phyloP scores from a whole-genome alignment of 257 asterid species.

The Eucommia ulmoides region DNA sequence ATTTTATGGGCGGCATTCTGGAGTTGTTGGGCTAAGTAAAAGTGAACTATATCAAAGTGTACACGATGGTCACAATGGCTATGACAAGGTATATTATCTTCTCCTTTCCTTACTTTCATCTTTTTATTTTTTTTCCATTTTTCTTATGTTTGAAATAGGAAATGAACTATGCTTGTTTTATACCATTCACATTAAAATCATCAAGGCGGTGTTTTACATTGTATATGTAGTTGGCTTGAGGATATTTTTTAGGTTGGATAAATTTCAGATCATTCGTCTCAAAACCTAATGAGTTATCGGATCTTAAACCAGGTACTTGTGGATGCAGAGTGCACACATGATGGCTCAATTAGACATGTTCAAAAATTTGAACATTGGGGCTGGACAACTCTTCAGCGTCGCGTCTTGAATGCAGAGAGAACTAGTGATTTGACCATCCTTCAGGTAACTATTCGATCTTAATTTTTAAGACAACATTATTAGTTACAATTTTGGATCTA shows the following conservation, averaged over 20 bases:
- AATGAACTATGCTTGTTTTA: not conserved
- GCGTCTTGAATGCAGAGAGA: slow-evolving; percentile 22
- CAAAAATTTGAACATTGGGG: slow-evolving; percentile 58
- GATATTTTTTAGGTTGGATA: too few species aligned
- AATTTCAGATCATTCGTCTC: not conserved
- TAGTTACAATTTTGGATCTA: not conserved
- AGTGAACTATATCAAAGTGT: not conserved
- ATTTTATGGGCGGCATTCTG: not conserved
- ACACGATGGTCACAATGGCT: not conserved
- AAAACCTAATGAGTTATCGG: not conserved
- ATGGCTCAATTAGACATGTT: not conserved
- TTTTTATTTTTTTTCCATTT: not conserved
- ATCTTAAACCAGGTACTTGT: not conserved
- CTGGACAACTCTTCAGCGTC: slow-evolving; percentile 85
- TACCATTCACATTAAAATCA: not conserved
- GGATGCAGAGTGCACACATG: not conserved
- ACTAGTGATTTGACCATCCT: not conserved
- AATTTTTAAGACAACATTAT: not conserved
- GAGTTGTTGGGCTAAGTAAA: not conserved
- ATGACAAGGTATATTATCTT: not conserved
- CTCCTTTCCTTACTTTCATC: not conserved
- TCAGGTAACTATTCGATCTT: not conserved
- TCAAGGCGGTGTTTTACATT: not conserved
- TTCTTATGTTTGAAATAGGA: not conserved
- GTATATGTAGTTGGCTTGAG: too few species aligned